A percentile compares a stretch with the other conserved stretches of the same genome.
Conservation (phyloP, 2,329 filamentous ascomycete species). For the Calonectria multiphialidica region DNA sequence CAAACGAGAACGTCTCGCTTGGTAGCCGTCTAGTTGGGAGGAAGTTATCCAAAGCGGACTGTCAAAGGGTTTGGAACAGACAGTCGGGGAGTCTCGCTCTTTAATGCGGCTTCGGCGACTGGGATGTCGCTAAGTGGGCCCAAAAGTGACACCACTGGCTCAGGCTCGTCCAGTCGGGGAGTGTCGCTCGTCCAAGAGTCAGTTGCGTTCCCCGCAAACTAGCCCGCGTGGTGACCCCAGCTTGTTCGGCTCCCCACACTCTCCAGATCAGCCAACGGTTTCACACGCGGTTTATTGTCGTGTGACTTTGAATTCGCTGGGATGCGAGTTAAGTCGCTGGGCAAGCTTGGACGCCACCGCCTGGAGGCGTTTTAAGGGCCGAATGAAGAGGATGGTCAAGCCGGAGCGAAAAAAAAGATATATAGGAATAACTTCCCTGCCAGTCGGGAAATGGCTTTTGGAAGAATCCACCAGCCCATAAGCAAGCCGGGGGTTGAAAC, state of each 20-base stretch:
- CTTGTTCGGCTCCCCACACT: conserved; percentile 34
- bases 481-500: neutral
- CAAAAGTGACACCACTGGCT: conserved; percentile 2
- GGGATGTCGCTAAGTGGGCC: neutral
- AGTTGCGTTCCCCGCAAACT: conserved; percentile 23
- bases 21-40: neutral
- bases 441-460: neutral
- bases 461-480: neutral
- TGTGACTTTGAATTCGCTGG: conserved; percentile 17
- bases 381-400: neutral
- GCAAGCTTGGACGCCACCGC: neutral
- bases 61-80: neutral
- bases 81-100: conserved; percentile 35
- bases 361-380: neutral
- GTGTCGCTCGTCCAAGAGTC: conserved; percentile 30
- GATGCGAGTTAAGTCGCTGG: neutral
- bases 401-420: neutral
- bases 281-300: conserved; percentile 17
- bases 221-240: conserved; percentile 15
- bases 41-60: neutral
- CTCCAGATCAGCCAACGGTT: conserved; percentile 31
- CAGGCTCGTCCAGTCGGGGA: conserved; percentile 35
- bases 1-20: neutral
- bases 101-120: conserved; percentile 17
- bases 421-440: conserved; percentile 10